phyloP scores from a whole-genome alignment of 305 asterid species.

The Fraxinus paxiana region DNA sequence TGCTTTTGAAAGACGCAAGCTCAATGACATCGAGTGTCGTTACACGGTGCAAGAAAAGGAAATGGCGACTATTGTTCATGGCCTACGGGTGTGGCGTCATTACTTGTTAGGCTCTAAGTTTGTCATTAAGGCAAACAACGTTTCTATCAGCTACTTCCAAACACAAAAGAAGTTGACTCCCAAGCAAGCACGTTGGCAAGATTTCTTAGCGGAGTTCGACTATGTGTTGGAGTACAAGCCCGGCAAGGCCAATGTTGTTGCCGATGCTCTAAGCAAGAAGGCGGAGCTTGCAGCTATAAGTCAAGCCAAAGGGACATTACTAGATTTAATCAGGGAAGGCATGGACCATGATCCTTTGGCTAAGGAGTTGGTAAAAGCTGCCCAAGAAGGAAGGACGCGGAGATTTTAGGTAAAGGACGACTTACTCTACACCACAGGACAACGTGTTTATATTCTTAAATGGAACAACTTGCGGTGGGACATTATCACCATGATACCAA shows the following conservation, averaged over 20 bases:
- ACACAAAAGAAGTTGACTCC: background rate
- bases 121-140: background rate
- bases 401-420: background rate
- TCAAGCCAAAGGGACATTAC: too few relatives aligned
- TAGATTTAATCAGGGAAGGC: too few relatives aligned
- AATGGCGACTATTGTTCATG: background rate
- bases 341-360: too few relatives aligned
- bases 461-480: too few relatives aligned
- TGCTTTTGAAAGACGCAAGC: background rate
- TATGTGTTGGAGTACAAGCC: too few relatives aligned
- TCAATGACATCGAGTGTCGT: background rate
- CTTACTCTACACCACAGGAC: background rate
- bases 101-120: background rate
- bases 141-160: background rate
- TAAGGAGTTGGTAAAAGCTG: too few relatives aligned
- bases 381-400: too few relatives aligned
- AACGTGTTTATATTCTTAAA: background rate
- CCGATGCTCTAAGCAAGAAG: too few relatives aligned
- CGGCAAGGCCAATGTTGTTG: too few relatives aligned
- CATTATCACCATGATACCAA: background rate
- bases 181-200: too few relatives aligned
- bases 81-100: background rate
- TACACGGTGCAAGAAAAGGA: constrained; percentile 3
- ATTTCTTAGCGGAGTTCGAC: too few relatives aligned
- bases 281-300: too few relatives aligned